Evolutionary conservation across 2,329 filamentous ascomycete genomes (phyloP).

Genomic region (Colletotrichum euphorbiae): DNA sequence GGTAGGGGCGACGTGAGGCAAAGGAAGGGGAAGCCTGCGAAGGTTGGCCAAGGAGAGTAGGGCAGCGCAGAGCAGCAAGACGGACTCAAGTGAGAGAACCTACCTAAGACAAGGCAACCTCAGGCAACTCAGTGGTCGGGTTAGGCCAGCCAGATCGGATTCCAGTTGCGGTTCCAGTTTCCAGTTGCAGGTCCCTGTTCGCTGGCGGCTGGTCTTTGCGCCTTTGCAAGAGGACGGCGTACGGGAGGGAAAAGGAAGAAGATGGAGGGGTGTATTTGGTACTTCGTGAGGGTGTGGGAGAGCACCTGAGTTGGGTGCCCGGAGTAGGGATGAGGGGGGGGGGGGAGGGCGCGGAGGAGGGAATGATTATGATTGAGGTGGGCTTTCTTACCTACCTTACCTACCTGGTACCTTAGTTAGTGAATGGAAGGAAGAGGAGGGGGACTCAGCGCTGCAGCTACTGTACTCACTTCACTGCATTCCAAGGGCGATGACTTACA

Average conservation of each 20-base stretch:
- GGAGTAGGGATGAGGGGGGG: too few species aligned
- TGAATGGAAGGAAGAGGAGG: too few species aligned
- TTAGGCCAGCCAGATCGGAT: slow-evolving; percentile 24
- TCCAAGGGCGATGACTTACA: too few species aligned
- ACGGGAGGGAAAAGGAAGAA: not conserved
- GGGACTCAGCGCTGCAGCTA: too few species aligned
- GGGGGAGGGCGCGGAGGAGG: too few species aligned
- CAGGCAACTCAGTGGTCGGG: slow-evolving; percentile 5
- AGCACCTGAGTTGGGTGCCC: too few species aligned
- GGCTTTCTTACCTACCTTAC: too few species aligned
- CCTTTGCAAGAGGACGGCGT: not conserved
- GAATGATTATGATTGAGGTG: too few species aligned
- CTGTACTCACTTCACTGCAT: too few species aligned
- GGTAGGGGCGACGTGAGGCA: slow-evolving; percentile 2
- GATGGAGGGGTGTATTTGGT: slow-evolving; percentile 5
- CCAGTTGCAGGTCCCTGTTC: slow-evolving; percentile 2
- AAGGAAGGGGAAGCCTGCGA: slow-evolving; percentile 1
- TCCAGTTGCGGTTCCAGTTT: slow-evolving; percentile 12
- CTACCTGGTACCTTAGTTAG: too few species aligned
- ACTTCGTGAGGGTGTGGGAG: not conserved
- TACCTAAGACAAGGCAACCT: not conserved
- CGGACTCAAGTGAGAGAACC: not conserved
- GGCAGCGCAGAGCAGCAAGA: not conserved
- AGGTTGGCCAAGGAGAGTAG: not conserved
- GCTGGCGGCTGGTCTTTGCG: not conserved